Percentiles rank a stretch among this genome's conserved stretches.
Evolutionary conservation across 139 green algal species (phyloP).

Genomic region (Protoeuglena noctilucae): DNA sequence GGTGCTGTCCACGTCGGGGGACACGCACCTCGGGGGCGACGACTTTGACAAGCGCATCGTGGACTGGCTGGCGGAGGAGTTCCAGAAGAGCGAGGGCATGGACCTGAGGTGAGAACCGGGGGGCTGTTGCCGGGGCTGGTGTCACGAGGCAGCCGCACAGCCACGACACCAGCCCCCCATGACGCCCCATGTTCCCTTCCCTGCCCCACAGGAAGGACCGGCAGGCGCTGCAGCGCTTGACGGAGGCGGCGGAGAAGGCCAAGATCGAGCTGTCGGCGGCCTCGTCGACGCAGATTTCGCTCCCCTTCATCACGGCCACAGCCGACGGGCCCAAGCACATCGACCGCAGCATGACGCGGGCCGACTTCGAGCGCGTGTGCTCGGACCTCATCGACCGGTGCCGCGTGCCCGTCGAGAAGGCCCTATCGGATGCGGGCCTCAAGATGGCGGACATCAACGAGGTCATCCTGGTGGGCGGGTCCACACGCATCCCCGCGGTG

Average conservation of each 20-base stretch:
- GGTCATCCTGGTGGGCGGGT: constrained; percentile 89
- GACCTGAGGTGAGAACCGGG: no score
- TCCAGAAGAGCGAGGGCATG: constrained; percentile 70
- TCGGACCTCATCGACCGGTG: constrained; percentile 80
- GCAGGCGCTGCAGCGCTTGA: constrained; percentile 71
- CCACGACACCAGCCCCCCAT: no score
- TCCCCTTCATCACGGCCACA: constrained; percentile 99
- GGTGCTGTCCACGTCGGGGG: constrained; percentile 90
- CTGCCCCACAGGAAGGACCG: no score
- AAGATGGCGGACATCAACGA: constrained; percentile 55
- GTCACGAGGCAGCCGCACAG: no score
- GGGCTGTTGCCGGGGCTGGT: no score
- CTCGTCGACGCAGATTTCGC: constrained; percentile 71
- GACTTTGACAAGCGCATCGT: constrained; percentile 99
- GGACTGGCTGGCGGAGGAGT: constrained; percentile 86
- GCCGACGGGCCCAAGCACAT: constrained; percentile 98
- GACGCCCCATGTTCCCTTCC: no score
- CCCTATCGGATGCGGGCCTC: constrained; percentile 88
- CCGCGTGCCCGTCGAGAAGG: constrained; percentile 72
- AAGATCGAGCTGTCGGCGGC: constrained; percentile 93
- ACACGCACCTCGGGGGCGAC: constrained; percentile 97
- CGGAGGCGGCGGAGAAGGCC: constrained; percentile 95
- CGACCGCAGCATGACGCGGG: constrained; percentile 61
- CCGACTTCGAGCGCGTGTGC: constrained; percentile 93
- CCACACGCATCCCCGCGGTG: constrained; percentile 92